phyloP scores from a whole-genome alignment of 306 rosid species.

The Dalbergia oliveri region DNA sequence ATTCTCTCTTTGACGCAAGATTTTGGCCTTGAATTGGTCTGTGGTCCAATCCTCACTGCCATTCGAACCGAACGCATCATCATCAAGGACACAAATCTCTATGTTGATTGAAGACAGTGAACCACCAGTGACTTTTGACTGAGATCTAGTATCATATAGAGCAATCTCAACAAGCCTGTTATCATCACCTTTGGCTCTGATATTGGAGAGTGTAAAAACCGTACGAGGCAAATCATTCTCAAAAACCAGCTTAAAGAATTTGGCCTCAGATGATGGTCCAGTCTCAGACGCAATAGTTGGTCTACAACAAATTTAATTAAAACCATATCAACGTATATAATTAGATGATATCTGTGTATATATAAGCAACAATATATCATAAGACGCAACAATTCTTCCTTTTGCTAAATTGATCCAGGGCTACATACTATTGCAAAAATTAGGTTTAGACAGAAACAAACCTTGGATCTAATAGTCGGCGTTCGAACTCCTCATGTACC shows the following conservation, averaged over 20 bases:
- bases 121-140: slow-evolving; percentile 42
- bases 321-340: neutral
- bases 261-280: slow-evolving; percentile 43
- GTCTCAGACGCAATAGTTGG: neutral
- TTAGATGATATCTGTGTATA: too few relatives aligned
- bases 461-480: slow-evolving; percentile 40
- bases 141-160: slow-evolving; percentile 47
- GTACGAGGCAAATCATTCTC: slow-evolving; percentile 37
- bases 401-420: too few relatives aligned
- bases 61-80: slow-evolving; percentile 50
- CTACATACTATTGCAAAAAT: too few relatives aligned
- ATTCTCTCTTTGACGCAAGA: slow-evolving; percentile 44
- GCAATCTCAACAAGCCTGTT: slow-evolving; percentile 35
- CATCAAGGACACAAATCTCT: slow-evolving; percentile 51
- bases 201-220: slow-evolving; percentile 40
- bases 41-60: slow-evolving; percentile 57
- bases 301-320: neutral
- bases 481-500: slow-evolving; percentile 59
- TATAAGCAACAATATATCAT: too few relatives aligned
- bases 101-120: slow-evolving; percentile 53
- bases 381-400: too few relatives aligned
- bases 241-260: slow-evolving; percentile 51
- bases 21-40: slow-evolving; percentile 47
- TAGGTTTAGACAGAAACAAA: slow-evolving; percentile 35
- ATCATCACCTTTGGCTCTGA: slow-evolving; percentile 33